A percentile compares a stretch with the other conserved stretches of the same genome.
Evolutionary conservation across 225 moss, liverwort and hornwort genomes (phyloP).

Genomic region (Bryum argenteum): DNA sequence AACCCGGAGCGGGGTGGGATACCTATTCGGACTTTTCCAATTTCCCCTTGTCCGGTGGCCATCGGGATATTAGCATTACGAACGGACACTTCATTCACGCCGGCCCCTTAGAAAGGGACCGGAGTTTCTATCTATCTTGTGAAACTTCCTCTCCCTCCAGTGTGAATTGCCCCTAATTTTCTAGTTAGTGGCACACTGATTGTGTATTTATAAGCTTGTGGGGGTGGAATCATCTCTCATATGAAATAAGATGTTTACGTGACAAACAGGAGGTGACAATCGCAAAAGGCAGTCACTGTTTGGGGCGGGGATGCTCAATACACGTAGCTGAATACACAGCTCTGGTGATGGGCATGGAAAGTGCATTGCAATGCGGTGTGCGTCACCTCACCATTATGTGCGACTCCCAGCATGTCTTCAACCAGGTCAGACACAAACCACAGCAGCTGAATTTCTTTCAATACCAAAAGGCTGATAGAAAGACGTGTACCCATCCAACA

Average conservation of each 20-base stretch:
- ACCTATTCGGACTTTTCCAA: too few relatives aligned
- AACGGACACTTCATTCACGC: too few relatives aligned
- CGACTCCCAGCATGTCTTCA: slow-evolving; percentile 48
- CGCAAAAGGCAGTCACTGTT: slow-evolving; percentile 40
- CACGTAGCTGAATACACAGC: slow-evolving; percentile 49
- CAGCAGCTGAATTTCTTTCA: too few relatives aligned
- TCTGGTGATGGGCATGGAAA: slow-evolving; percentile 48
- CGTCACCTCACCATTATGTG: slow-evolving; percentile 54
- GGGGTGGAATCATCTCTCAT: not conserved
- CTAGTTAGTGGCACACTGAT: too few relatives aligned
- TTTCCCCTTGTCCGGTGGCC: too few relatives aligned
- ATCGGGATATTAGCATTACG: too few relatives aligned
- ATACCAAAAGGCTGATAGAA: not conserved
- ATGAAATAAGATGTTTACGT: not conserved
- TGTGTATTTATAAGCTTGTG: not conserved
- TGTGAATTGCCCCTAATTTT: too few relatives aligned
- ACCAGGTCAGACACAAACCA: slow-evolving; percentile 35
- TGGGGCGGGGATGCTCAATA: slow-evolving; percentile 38
- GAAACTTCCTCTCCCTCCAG: too few relatives aligned
- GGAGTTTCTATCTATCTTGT: too few relatives aligned
- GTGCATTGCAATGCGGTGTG: slow-evolving; percentile 40
- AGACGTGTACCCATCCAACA: slow-evolving; percentile 8
- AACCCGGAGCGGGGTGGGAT: too few relatives aligned
- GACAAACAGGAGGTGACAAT: slow-evolving; percentile 37
- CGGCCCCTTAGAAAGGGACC: too few relatives aligned